phyloP scores from a whole-genome alignment of 352 stramenopile species.

The Phytophthora tentaculata region DNA sequence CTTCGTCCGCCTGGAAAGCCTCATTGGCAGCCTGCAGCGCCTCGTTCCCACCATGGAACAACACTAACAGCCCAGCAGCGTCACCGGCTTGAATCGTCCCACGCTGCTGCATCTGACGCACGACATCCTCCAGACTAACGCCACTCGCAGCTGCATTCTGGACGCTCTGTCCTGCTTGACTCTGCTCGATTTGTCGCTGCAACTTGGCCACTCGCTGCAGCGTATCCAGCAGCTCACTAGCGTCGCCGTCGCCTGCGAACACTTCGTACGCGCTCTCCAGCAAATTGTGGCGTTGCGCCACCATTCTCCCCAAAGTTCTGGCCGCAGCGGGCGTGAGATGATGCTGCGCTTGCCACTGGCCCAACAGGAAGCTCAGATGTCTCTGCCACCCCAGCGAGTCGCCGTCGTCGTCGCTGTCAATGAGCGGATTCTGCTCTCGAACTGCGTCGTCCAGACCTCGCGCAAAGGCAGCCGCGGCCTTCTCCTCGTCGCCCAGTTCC shows the following conservation, averaged over 20 bases:
- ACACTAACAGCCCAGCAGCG: constrained; percentile 62
- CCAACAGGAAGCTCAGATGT: constrained; percentile 51
- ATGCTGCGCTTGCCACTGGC: constrained; percentile 47
- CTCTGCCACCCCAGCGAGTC: constrained; percentile 52
- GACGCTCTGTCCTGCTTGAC: constrained; percentile 35
- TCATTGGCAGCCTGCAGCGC: constrained; percentile 76
- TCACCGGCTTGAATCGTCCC: constrained; percentile 56
- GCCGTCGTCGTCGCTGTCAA: constrained; percentile 36
- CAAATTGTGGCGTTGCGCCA: constrained; percentile 62
- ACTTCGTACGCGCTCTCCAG: constrained; percentile 80
- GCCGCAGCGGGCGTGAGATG: constrained; percentile 43
- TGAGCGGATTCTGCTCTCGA: constrained; percentile 19
- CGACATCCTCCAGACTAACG: constrained; percentile 64
- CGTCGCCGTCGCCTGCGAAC: constrained; percentile 61
- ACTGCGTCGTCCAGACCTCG: constrained; percentile 38
- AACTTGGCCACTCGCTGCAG: constrained; percentile 74
- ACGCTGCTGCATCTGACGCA: constrained; percentile 72
- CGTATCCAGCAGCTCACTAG: constrained; percentile 72
- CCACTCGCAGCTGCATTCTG: constrained; percentile 21
- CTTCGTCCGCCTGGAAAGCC: constrained; percentile 71
- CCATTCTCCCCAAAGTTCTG: constrained; percentile 49
- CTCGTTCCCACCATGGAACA: constrained; percentile 76
- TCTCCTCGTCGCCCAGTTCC: constrained; percentile 72
- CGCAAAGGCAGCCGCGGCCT: constrained; percentile 41
- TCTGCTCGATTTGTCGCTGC: constrained; percentile 56